Evolutionary conservation across 306 rosid genomes (phyloP).

Genomic region (Inga leiocalycina): DNA sequence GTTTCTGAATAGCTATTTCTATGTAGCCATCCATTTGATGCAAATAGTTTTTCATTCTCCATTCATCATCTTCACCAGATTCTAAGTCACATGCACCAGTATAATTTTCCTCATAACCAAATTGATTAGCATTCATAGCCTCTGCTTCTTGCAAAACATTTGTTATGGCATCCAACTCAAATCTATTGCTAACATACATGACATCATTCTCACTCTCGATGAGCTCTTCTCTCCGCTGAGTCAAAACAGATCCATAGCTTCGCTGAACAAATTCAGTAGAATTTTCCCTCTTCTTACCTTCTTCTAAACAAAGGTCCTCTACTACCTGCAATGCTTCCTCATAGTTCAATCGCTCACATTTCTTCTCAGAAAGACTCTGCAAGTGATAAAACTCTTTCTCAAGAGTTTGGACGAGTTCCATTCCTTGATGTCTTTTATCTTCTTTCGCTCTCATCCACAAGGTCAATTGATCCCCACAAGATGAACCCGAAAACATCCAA

Average conservation of each 20-base stretch:
- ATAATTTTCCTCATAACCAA: constrained; percentile 71
- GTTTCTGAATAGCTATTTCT: constrained; percentile 82
- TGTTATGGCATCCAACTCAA: constrained; percentile 75
- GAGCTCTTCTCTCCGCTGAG: constrained; percentile 83
- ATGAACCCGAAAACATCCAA: constrained; percentile 76
- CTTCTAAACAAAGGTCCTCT: constrained; percentile 87
- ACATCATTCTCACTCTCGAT: constrained; percentile 66
- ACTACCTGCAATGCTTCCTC: constrained; percentile 83
- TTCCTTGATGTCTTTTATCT: constrained; percentile 70
- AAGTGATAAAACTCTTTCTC: constrained; percentile 85
- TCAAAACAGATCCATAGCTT: constrained; percentile 75
- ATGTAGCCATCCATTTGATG: constrained; percentile 78
- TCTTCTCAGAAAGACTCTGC: constrained; percentile 81
- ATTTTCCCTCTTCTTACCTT: constrained; percentile 77
- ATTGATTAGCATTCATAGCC: constrained; percentile 66
- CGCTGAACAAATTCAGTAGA: constrained; percentile 60
- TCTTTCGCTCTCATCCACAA: constrained; percentile 75
- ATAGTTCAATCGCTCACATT: constrained; percentile 68
- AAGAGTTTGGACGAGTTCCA: constrained; percentile 69
- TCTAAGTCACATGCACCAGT: constrained; percentile 73
- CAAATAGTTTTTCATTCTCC: constrained; percentile 84
- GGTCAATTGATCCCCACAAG: constrained; percentile 75
- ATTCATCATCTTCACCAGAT: constrained; percentile 81
- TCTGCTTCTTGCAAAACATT: constrained; percentile 86
- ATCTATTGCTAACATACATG: constrained; percentile 50